Base-by-base conservation (phyloP, 192 early-diverging fungal genomes). In the Geosiphon pyriformis region DNA sequence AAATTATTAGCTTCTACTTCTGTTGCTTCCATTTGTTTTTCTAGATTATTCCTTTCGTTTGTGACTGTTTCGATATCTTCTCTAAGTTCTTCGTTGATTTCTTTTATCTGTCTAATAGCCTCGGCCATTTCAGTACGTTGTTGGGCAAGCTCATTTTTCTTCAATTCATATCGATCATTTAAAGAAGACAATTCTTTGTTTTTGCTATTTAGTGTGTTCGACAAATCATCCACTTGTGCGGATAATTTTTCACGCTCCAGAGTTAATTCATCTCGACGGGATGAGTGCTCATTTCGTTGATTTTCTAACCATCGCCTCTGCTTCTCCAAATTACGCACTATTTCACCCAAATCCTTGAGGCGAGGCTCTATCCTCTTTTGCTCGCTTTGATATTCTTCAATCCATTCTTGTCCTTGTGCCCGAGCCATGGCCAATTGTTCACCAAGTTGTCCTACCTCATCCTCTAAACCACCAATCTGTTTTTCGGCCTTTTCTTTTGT, bases 301-400 rank as follows among this genome's bases (percentile, higher is more conserved):
- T 4, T 55, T 29, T 55, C 53, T 12, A 55, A 29, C 11, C 12
- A 1, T 2, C 11, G 11, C 11, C 25, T 12, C 25, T 55, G 53
- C 2, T 4, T 55, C 27, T 55, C 53, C 23, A 23, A 1, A 4
- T 4, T 55, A 27, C 53, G 20, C 10, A 27, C 11, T 55, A 20
- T 12, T 23, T 55, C 53, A 55, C 53, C 27, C 23, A 55, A 23
- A 20, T 55, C 53, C 25, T 23, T 55, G 18, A 55, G 2, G 1
- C 53, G 20, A 12, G 53, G 53, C 27, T 55, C 53, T 55, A 55
- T 26, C 2, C 53, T 55, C 25, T 55, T 55, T 26, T 55, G 20
- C 25, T 55, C 53, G 1, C 53, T 55, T 55, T 55, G 22, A 23
- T 55, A 55, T 23, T 55, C 53, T 23, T 55, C 53, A 55, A 55